phyloP scores from a whole-genome alignment of 495 filamentous ascomycete genomes.

The Penicillium cosmopolitanum region DNA sequence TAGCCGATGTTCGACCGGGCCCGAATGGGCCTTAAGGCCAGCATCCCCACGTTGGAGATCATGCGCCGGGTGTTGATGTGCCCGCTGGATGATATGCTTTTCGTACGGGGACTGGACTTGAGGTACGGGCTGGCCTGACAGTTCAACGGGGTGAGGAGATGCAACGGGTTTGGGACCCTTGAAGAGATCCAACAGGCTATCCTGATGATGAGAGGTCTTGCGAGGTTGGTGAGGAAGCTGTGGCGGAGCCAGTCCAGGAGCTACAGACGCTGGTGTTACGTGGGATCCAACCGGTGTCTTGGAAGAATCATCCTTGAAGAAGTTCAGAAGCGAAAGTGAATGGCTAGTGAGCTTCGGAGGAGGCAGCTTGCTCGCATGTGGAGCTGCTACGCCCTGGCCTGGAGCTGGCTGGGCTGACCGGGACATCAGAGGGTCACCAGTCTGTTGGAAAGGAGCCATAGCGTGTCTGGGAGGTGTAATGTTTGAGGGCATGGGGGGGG shows the following conservation, averaged over 20 bases:
- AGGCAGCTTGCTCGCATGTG: conserved; percentile 60
- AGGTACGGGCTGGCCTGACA: conserved; percentile 37
- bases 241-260: conserved; percentile 11
- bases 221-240: conserved; percentile 21
- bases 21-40: conserved; percentile 17
- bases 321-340: conserved; percentile 63
- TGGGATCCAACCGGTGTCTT: conserved; percentile 36
- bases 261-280: conserved; percentile 33
- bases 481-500: conserved; percentile 15
- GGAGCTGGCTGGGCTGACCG: conserved; percentile 43
- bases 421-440: conserved; percentile 55
- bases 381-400: conserved; percentile 49
- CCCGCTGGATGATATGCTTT: conserved; percentile 45
- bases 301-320: conserved; percentile 58
- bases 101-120: conserved; percentile 14
- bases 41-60: conserved; percentile 18
- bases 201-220: conserved; percentile 46
- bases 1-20: conserved; percentile 41
- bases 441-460: conserved; percentile 54
- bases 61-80: conserved; percentile 26
- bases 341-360: conserved; percentile 67
- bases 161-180: conserved; percentile 31
- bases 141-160: conserved; percentile 36
- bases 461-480: conserved; percentile 25
- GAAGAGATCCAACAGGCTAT: conserved; percentile 41